These are phyloP conservation scores for Diddensiella transvaalensis DNA, from an alignment of 805 yeast species.

Conservation along the genomic window DNA sequence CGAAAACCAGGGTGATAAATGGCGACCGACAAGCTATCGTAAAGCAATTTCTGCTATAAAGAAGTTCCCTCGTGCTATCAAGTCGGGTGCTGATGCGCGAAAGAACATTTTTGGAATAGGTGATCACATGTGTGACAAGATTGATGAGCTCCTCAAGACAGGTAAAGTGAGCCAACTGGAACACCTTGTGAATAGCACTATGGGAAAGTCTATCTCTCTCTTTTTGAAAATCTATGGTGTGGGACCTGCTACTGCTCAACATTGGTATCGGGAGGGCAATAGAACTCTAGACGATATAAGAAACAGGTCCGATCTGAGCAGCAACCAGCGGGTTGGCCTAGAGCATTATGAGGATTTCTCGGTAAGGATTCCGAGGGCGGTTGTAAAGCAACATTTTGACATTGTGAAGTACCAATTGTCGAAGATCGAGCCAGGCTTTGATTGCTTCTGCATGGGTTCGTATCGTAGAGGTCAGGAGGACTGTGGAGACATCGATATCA, in stretches of 20 bases:
- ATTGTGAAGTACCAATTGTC: conserved; percentile 30
- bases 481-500: conserved; percentile 54
- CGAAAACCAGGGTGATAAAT: conserved; percentile 36
- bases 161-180: conserved; percentile 30
- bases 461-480: conserved; percentile 45
- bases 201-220: conserved; percentile 28
- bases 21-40: conserved; percentile 41
- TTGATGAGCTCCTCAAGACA: conserved; percentile 45
- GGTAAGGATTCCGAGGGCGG: conserved; percentile 43
- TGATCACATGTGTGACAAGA: conserved; percentile 39
- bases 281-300: conserved; percentile 40
- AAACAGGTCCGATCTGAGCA: conserved; percentile 29
- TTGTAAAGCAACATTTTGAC: conserved; percentile 41
- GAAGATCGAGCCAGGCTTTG: conserved; percentile 36
- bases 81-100: conserved; percentile 38
- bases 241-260: conserved; percentile 41
- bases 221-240: conserved; percentile 49
- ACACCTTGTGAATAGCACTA: conserved; percentile 22
- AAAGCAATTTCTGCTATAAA: conserved; percentile 41
- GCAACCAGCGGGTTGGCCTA: conserved; percentile 40
- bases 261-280: conserved; percentile 40
- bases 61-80: conserved; percentile 30
- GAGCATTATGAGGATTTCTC: conserved; percentile 47
- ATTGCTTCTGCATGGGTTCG: conserved; percentile 46
- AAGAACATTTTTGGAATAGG: conserved; percentile 41